Evolutionary conservation across 495 filamentous ascomycete species (phyloP), one percentile per base, ranked within the genome.

Genomic region (Trichodelitschia bisporula): DNA sequence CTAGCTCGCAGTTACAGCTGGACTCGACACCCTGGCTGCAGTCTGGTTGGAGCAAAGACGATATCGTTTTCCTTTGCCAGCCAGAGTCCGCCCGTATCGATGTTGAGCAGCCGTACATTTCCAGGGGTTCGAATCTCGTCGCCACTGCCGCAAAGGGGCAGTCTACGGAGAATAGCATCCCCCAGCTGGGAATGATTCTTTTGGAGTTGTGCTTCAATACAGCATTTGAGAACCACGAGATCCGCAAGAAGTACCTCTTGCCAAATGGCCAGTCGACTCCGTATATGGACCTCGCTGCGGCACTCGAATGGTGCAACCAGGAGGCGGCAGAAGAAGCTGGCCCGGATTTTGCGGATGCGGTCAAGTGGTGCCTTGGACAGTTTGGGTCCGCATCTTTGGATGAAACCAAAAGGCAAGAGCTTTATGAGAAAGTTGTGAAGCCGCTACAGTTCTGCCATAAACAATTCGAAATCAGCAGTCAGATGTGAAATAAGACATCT

Each of bases 61-160:
- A 24, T n/a, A 24, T 24, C 21, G n/a, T 24, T 24, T 24, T 24
- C 21, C 21, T 24, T n/a, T n/a, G n/a, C n/a, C n/a, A n/a, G n/a
- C n/a, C n/a, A n/a, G n/a, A n/a, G n/a, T n/a, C n/a, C n/a, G n/a
- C n/a, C n/a, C 21, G 21, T n/a, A n/a, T 6, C 21, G 21, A 24
- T n/a, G 21, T 24, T 6, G 6, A 6, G 21, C 6, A 24, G 21
- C 21, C 21, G 21, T 24, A 24, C 21, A 6, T 24, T n/a, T 6
- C n/a, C 6, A 6, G 21, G 21, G n/a, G n/a, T n/a, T n/a, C n/a
- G n/a, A n/a, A n/a, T n/a, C n/a, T n/a, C n/a, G n/a, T n/a, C n/a
- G n/a, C n/a, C n/a, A n/a, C n/a, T n/a, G n/a, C n/a, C n/a, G n/a
- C n/a, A n/a, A n/a, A n/a, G n/a, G 21, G n/a, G n/a, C n/a, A 6